Evolutionary conservation across 352 stramenopile genomes (phyloP), one percentile per base, ranked within the genome.

Genomic region (Thraustochytrium striatum): DNA sequence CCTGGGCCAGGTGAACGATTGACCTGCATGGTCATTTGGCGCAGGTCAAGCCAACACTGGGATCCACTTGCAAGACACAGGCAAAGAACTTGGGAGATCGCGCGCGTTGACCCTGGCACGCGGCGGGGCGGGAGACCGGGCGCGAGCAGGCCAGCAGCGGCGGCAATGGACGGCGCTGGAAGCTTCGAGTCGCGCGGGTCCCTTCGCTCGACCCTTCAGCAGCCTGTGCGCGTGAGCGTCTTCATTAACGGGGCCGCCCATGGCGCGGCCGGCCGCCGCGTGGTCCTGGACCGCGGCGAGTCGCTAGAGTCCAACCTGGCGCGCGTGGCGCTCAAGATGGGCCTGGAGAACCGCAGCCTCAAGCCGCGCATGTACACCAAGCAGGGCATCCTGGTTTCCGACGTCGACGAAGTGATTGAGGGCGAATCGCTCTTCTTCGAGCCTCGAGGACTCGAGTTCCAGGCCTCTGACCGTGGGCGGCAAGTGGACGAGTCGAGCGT

Each of bases 391-490:
- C 30, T 53, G 50, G 65, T 75, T 3, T 36, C 65, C 44, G 35
- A 33, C 44, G 52, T 75, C 3, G 65, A 75, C 30, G 65, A 61
- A 30, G 50, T 75, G 8, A 75, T 75, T n/a, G 65, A 75, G 38
- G 65, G 65, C 65, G 65, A 75, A n/a, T n/a, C 50, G n/a, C 50
- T 75, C 21, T 75, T 50, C 50, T 75, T 75, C 65, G 65, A 75
- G 43, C 65, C 65, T 25, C 43, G 65, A 13, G 65, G 65, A 13
- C 41, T 30, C 13, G 39, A 36, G 0, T 75, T 75, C 44, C 25
- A 68, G 43, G 65, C 41, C n/a, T 19, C 21, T 5, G 19, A 13
- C 13, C 13, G 59, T 55, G 47, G 47, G 25, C 16, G 47, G 25
- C 16, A 16, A 16, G 25, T 21, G 47, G 47, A 55, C 16, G 47